A percentile compares a stretch with the other conserved stretches of the same genome.
Conservation (phyloP, 441 rosid species). For the Mallotus repandus region DNA sequence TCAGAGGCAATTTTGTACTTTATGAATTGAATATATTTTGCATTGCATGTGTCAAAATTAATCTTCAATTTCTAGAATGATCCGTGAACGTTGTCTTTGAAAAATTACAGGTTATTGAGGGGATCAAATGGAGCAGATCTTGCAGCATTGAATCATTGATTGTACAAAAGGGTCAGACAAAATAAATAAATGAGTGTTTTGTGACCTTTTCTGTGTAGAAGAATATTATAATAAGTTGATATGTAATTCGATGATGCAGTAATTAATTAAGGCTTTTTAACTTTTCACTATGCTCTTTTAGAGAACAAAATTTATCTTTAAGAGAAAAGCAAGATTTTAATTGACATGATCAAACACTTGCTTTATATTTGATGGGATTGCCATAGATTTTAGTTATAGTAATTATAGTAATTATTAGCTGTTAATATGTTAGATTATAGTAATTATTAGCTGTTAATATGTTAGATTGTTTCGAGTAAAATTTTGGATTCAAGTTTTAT, state of each 20-base stretch:
- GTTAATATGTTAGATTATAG: too few relatives aligned
- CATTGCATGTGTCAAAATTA: not conserved
- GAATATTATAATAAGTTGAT: not conserved
- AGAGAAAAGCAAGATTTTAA: not conserved
- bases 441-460: too few relatives aligned
- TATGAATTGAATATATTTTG: not conserved
- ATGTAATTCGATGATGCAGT: too few relatives aligned
- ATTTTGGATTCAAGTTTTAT: too few relatives aligned
- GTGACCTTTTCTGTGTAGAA: not conserved
- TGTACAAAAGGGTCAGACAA: too few relatives aligned
- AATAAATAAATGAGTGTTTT: not conserved
- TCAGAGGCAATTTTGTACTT: constrained; percentile 11
- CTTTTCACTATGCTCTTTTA: not conserved
- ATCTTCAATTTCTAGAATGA: constrained; percentile 23
- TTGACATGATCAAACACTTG: not conserved
- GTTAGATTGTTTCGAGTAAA: too few relatives aligned
- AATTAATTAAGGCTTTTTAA: not conserved
- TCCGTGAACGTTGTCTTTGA: constrained; percentile 21
- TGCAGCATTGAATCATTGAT: too few relatives aligned
- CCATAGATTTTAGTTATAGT: constrained; percentile 6
- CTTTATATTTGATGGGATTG: constrained; percentile 9
- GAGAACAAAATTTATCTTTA: not conserved
- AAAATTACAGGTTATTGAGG: not conserved
- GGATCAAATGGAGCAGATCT: too few relatives aligned
- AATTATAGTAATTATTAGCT: too few relatives aligned